phyloP scores from a whole-genome alignment of 1,284 basidiomycete species.

The Sphagnurus paluster region DNA sequence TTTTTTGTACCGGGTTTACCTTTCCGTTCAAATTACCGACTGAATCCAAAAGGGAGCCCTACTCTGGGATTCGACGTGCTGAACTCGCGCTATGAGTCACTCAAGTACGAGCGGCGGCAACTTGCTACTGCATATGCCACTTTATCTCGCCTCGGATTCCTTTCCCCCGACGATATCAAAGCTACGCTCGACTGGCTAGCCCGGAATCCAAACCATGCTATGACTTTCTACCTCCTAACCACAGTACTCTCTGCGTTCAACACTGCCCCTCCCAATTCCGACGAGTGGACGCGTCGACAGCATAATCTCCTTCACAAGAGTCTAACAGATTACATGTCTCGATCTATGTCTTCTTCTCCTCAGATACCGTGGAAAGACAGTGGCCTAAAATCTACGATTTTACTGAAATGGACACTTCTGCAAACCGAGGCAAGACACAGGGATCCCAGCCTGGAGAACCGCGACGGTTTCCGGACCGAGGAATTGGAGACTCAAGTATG shows the following conservation, averaged over 20 bases:
- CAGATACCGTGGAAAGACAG: conserved; percentile 68
- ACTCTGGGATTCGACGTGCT: conserved; percentile 66
- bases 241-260: conserved; percentile 71
- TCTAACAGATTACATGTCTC: conserved; percentile 56
- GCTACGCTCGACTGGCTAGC: conserved; percentile 67
- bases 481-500: conserved; percentile 81
- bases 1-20: not conserved
- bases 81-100: conserved; percentile 64
- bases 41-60: conserved; percentile 34
- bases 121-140: conserved; percentile 64
- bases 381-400: conserved; percentile 72
- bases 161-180: conserved; percentile 60
- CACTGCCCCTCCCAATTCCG: conserved; percentile 54
- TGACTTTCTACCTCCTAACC: conserved; percentile 73
- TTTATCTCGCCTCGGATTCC: conserved; percentile 62
- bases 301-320: conserved; percentile 44
- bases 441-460: conserved; percentile 65
- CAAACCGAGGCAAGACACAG: conserved; percentile 73
- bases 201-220: conserved; percentile 58
- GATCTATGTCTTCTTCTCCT: conserved; percentile 42
- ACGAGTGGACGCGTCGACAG: conserved; percentile 44
- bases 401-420: conserved; percentile 88
- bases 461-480: conserved; percentile 70
- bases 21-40: not conserved
- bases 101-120: conserved; percentile 70